phyloP scores from a whole-genome alignment of 2,329 filamentous ascomycete genomes.

The Xylariaceae sp. region DNA sequence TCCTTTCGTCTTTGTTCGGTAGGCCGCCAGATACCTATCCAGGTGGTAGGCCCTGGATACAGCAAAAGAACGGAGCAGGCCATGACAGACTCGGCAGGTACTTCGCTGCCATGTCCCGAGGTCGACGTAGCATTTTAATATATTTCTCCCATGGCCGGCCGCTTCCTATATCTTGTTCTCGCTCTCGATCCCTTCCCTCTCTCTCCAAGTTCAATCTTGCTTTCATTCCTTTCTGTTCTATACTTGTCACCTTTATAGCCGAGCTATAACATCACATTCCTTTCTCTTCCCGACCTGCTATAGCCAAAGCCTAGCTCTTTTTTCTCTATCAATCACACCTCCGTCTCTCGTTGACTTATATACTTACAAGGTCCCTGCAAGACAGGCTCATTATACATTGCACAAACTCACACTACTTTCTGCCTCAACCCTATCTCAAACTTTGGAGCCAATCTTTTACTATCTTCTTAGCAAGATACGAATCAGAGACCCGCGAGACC shows the following conservation, averaged over 20 bases:
- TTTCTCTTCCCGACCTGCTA: constrained; percentile 14
- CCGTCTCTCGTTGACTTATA: constrained; percentile 24
- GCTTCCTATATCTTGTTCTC: constrained; percentile 13
- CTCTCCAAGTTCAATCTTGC: constrained; percentile 21
- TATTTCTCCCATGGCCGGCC: constrained; percentile 24
- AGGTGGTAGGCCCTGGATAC: too few species aligned
- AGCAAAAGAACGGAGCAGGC: too few species aligned
- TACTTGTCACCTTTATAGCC: constrained; percentile 23
- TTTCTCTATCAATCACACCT: constrained; percentile 11
- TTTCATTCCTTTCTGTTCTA: constrained; percentile 22
- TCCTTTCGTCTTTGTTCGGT: constrained; percentile 11
- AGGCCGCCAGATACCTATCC: constrained; percentile 6
- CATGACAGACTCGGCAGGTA: too few species aligned
- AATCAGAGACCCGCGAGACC: constrained; percentile 9
- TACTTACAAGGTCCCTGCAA: constrained; percentile 23
- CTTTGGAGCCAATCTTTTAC: constrained; percentile 4
- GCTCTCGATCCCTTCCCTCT: constrained; percentile 15
- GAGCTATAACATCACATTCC: constrained; percentile 24
- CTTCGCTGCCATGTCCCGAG: neutral
- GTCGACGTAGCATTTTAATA: constrained; percentile 12
- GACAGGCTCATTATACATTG: constrained; percentile 17
- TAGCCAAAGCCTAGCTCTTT: constrained; percentile 7
- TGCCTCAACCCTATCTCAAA: constrained; percentile 1
- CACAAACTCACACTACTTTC: constrained; percentile 5
- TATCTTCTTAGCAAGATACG: neutral